phyloP scores from a whole-genome alignment of 1,284 basidiomycete species.

The Rhodotorula sp. region DNA sequence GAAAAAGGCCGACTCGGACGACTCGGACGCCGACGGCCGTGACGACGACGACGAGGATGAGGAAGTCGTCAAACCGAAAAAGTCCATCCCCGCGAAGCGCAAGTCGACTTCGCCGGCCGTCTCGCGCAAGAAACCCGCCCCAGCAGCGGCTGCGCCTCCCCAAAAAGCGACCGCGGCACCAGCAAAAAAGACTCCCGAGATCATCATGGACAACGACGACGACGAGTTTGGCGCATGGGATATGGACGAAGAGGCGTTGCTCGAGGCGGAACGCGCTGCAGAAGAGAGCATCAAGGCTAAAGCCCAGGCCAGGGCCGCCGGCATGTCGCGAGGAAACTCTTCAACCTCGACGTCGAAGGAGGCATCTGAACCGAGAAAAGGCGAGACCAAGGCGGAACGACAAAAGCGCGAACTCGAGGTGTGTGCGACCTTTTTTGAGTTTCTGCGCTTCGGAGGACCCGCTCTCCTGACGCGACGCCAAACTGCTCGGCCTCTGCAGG shows the following conservation, averaged over 20 bases:
- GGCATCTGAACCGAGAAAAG: not conserved
- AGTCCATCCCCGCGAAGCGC: slow-evolving; percentile 23
- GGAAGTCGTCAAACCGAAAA: slow-evolving; percentile 19
- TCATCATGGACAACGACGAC: slow-evolving; percentile 16
- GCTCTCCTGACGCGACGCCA: not conserved
- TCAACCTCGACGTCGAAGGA: not conserved
- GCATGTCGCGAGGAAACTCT: not conserved
- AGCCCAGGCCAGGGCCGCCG: slow-evolving; percentile 5
- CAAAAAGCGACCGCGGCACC: not conserved
- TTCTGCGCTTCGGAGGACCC: not conserved
- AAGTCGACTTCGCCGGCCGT: slow-evolving; percentile 29
- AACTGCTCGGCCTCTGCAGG: not conserved
- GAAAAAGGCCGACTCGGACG: slow-evolving; percentile 1
- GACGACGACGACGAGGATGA: slow-evolving; percentile 10
- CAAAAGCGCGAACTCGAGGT: slow-evolving; percentile 29
- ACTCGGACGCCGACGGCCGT: slow-evolving; percentile 7
- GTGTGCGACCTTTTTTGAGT: not conserved
- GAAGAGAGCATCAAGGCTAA: not conserved
- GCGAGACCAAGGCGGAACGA: slow-evolving; percentile 17
- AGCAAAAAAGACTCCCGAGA: not conserved
- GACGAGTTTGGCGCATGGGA: slow-evolving; percentile 20
- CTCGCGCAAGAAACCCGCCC: slow-evolving; percentile 12
- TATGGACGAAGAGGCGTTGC: slow-evolving; percentile 28
- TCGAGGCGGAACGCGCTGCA: slow-evolving; percentile 19
- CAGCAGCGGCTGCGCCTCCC: not conserved